Evolutionary conservation across 2,329 filamentous ascomycete genomes (phyloP), one percentile per base, ranked within the genome.

Genomic region (Erysiphe neolycopersici): DNA sequence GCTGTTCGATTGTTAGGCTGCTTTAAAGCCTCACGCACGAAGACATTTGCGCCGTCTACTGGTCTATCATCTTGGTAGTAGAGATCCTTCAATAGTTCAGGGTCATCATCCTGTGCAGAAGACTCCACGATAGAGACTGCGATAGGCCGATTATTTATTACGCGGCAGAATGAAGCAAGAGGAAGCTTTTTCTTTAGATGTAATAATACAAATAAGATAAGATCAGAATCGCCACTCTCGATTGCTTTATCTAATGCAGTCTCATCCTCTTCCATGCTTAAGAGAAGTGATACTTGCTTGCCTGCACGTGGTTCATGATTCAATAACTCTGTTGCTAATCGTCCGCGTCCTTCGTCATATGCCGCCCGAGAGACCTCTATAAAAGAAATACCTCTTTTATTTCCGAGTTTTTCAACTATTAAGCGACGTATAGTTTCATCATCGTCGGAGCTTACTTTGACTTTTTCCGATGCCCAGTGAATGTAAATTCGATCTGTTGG

Each of bases 61-160:
- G 85, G 73, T 5, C 87, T 74, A 57, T 98, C 89, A 53, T 95
- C 89, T 61, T 95, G 89, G 58, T 98, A 98, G 62, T 89, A 98
- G 3, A 98, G 65, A 56, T 95, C 89, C 55, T 95, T 98, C 22
- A 98, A 71, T 18, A 98, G 60, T 44, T 79, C 74, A 0, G 71
- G 68, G 52, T 92, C 84, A 53, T 92, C 79, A 17, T 61, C 63
- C 42, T 81, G 66, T 0, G 89, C 87, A 0, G 77, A 78, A 1
- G 83, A 71, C 59, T 98, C 89, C 19, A 98, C 81, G 11, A 98
- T 69, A 0, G 89, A 82, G 2, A 82, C 84, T 4, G 89, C 89
- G 22, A 82, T 69, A 0, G 87, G 84, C 1, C 85, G 74, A 43
- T 69, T 73, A 58, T 85, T 94, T 61, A 95, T 83, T 40, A 78